Base-by-base conservation (phyloP, 768 basidiomycete genomes). In the Xerocomus spinulosus region DNA sequence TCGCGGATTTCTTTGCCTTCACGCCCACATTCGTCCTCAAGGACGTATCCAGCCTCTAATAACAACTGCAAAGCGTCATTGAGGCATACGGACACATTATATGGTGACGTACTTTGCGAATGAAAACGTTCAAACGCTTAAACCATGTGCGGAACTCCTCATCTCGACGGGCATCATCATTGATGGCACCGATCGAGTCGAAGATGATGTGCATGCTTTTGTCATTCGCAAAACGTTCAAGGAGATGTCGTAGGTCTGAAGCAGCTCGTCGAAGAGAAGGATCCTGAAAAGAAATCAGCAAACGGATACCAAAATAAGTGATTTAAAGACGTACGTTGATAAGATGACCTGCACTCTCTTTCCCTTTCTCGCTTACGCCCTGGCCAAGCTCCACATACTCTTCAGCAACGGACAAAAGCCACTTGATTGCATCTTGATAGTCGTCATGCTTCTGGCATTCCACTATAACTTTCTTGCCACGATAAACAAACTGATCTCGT, bases 361-460 rank as follows among this genome's bases (percentile, higher is more conserved):
- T 66, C 15, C 60, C 68, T 25, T 70, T 67, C 18, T 57, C 50
- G 2, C 68, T 60, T 32, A 71, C 67, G 47, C 63, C 62, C 50
- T 73, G 65, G 32, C 79, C 81, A 49, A 83, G 77, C 1, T 57
- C 57, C 8, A 74, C 78, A 54, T 89, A 92, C 49, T 83, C 76
- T 53, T 82, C 78, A 12, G 87, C 54, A 47, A 75, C 74, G 21
- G 70, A 67, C 26, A 92, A 69, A 5, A 91, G 70, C 89, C 89
- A 91, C n/a, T 70, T 71, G 39, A 92, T 73, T 7, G 82, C 79
- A 49, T 82, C 82, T 57, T 92, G 89, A 68, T 96, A 97, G 62
- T 95, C 87, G 44, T 83, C 76, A 68, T 95, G 92, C 61, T 85
- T 84, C 69, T 96, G 93, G 63, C 90, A 93, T 61, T 97, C 94